A percentile compares a stretch with the other conserved stretches of the same genome.
Conservation (phyloP, 768 basidiomycete species). For the Mycena latifolia region DNA sequence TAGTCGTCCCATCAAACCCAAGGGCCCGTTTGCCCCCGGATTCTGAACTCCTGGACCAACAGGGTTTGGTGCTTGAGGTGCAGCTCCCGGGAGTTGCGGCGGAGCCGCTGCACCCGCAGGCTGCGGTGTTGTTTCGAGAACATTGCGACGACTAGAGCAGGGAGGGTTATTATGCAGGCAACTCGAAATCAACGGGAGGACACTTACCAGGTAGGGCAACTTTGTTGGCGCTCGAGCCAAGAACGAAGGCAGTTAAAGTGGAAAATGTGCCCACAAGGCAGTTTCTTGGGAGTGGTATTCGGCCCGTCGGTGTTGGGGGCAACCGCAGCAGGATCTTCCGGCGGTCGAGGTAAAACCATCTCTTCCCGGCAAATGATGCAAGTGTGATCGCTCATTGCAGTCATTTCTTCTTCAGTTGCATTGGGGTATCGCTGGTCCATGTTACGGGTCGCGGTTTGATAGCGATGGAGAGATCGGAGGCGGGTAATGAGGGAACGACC, state of each 20-base stretch:
- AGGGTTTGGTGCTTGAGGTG: conserved; percentile 45
- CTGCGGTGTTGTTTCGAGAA: conserved; percentile 66
- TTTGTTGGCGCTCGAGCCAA: conserved; percentile 99
- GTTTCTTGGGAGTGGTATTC: conserved; percentile 96
- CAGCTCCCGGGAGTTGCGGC: conserved; percentile 41
- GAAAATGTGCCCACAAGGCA: conserved; percentile 97
- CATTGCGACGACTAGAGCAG: conserved; percentile 76
- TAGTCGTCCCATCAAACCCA: conserved; percentile 68
- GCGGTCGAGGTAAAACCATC: conserved; percentile 66
- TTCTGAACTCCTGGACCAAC: conserved; percentile 44
- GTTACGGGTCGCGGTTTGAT: conserved; percentile 93
- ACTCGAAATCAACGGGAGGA: conserved; percentile 21
- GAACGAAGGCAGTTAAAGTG: conserved; percentile 97
- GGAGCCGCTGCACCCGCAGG: conserved; percentile 45
- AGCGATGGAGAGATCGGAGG: conserved; percentile 89
- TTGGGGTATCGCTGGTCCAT: conserved; percentile 98
- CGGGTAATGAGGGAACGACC: conserved; percentile 92
- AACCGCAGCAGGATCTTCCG: conserved; percentile 43
- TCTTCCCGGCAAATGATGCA: conserved; percentile 99
- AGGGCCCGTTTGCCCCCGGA: conserved; percentile 59
- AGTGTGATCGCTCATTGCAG: conserved; percentile 85
- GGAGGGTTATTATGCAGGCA: conserved; percentile 22
- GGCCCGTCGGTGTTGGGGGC: conserved; percentile 70
- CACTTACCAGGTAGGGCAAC: conserved; percentile 96
- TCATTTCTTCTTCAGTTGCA: conserved; percentile 88